Base-by-base conservation (phyloP, 768 basidiomycete genomes). In the Mrakia blollopis region DNA sequence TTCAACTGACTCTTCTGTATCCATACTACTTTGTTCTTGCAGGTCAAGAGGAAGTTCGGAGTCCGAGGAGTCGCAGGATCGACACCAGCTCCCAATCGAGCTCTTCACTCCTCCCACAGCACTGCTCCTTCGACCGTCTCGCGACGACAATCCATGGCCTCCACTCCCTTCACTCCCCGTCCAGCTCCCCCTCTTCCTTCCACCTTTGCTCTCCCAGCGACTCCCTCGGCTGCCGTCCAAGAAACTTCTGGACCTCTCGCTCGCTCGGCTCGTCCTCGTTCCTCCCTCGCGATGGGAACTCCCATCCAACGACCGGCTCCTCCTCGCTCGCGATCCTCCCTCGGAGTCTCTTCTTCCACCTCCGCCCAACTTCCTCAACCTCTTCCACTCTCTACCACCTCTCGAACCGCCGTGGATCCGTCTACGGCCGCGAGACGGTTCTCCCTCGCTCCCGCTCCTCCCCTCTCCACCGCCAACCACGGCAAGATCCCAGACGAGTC, bases 1-100 rank as follows among this genome's bases (percentile, higher is more conserved):
- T 14, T 39, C 44, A 65, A 52, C 65, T 60, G 65, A n/a, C 57
- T 9, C 47, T 60, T 21, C 62, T 63, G 60, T 11, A 60, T 61
- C n/a, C n/a, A n/a, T 8, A 0, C 35, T 44, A n/a, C n/a, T 44
- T 44, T 73, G 32, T 37, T 60, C 13, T 62, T 39, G 28, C 61
- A 83, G 83, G 79, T 83, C 69, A 83, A 83, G 72, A 79, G 83
- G 9, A 81, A 81, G 62, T 82, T 82, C 67, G 80, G 80, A 5
- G 82, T 83, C 52, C 70, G 74, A 62, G 82, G 82, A 39, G 79
- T 81, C 23, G 82, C 81, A 47, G 82, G 82, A n/a, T n/a, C 52
- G 69, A 52, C 77, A 73, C 21, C 61, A 47, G 52, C 78, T 69
- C 65, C 50, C 32, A 74, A 71, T 74, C 47, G 44, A 13, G 25